Base-by-base conservation (phyloP, 2,329 filamentous ascomycete species). In the Fusarium vanettenii region DNA sequence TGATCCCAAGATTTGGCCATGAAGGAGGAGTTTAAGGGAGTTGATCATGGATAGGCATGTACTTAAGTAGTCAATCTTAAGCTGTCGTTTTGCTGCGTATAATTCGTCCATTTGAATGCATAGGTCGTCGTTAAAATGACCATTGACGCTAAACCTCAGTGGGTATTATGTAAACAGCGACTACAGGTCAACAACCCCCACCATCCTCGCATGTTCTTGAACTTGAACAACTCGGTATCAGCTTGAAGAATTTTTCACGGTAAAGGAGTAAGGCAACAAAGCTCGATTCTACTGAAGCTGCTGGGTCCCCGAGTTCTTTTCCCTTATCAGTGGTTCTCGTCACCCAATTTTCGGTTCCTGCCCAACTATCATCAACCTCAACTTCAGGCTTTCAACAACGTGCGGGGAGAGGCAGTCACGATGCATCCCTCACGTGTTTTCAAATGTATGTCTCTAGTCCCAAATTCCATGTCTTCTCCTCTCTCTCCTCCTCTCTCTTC, bases 401-500 rank as follows among this genome's bases (percentile, higher is more conserved):
- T 33, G 43, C 29, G 39, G 37, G 25, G 45, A 64, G 60, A 63
- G 48, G 61, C 63, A 69, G 62, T 61, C 59, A 60, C 33, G 59
- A 80, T 80, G 78, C 73, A 77, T 71, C 52, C 72, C 57, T 79
- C 78, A 48, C 77, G 78, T 62, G 41, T 71, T 59, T 80, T 80
- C 68, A 80, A 80, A 77, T 75, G 78, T 79, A 74, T 8, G 5
- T 60, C 37, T 39, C 5, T 35, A 48, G 39, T 35, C 10, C 16
- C 13, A 35, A 27, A 18, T n/a, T n/a, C 27, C 27, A 25, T 31
- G 18, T 18, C 48, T 31, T 31, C 27, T 52, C 48, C 35, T 41
- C 27, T 31, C 50, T 20, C 18, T 59, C 48, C 50, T 62, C 35
- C 64, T 57, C 29, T 22, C n/a, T 56, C 31, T 59, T 31, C 13